Evolutionary conservation across 2,329 filamentous ascomycete species (phyloP).

Genomic region (Neofusicoccum kwambonambiense): DNA sequence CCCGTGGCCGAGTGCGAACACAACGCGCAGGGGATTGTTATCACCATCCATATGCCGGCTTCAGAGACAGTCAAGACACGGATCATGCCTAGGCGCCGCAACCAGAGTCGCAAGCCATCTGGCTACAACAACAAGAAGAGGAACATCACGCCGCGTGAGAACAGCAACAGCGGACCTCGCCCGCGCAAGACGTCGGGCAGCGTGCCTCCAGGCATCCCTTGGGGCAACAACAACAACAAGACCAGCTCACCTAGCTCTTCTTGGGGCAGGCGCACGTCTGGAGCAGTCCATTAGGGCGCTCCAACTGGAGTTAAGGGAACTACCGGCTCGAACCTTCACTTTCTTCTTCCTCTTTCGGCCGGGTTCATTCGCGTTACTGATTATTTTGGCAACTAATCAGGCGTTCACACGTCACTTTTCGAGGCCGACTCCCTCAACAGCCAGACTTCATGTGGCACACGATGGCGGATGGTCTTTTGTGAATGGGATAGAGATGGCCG

Average conservation of each 20-base stretch:
- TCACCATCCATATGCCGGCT: constrained; percentile 5
- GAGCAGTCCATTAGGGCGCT: constrained; percentile 7
- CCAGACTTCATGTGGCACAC: constrained; percentile 10
- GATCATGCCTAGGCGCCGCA: constrained; percentile 3
- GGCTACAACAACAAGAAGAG: constrained; percentile 15
- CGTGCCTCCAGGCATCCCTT: constrained; percentile 4
- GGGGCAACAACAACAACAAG: constrained; percentile 15
- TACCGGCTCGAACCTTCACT: not conserved
- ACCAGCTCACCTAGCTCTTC: constrained; percentile 4
- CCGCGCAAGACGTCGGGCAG: constrained; percentile 9
- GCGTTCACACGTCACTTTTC: constrained; percentile 17
- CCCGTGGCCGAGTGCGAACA: constrained; percentile 1
- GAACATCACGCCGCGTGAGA: constrained; percentile 6
- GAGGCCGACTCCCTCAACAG: constrained; percentile 8
- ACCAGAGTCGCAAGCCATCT: constrained; percentile 5
- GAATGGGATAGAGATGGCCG: not conserved
- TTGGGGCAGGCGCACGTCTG: constrained; percentile 11
- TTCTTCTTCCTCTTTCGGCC: constrained; percentile 9
- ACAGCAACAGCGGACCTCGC: constrained; percentile 11
- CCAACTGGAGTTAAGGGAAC: not conserved
- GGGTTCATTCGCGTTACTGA: constrained; percentile 6
- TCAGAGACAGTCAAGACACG: constrained; percentile 5
- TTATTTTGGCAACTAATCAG: constrained; percentile 14
- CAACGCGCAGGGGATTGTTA: constrained; percentile 8
- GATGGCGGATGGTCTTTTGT: not conserved